A percentile compares a stretch with the other conserved stretches of the same genome.
Conservation (phyloP, 108 stramenopile species). For the Pelagomonas calceolata region DNA sequence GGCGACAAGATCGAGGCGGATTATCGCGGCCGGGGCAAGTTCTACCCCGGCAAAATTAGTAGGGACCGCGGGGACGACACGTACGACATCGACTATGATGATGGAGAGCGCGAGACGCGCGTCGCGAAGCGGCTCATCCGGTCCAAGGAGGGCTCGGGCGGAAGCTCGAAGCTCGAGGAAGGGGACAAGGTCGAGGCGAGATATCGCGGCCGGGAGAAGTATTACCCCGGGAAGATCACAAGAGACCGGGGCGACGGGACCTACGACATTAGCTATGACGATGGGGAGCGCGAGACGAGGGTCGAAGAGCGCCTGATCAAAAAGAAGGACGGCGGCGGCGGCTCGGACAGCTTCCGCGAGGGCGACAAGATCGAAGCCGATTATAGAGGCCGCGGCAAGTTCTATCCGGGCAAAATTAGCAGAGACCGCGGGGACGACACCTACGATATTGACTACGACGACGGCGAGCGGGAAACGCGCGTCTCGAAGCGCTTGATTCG, state of each 20-base stretch:
- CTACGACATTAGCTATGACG: constrained; percentile 30
- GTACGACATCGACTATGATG: constrained; percentile 7
- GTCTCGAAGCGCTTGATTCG: constrained; percentile 16
- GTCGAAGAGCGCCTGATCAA: constrained; percentile 3
- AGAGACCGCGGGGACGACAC: constrained; percentile 31
- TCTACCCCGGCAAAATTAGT: constrained; percentile 10
- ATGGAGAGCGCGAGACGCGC: not conserved
- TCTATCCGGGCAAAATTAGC: constrained; percentile 28
- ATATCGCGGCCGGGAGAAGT: constrained; percentile 28
- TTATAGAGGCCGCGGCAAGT: constrained; percentile 27
- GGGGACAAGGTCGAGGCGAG: constrained; percentile 42
- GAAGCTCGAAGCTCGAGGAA: not conserved
- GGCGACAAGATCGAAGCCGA: constrained; percentile 35
- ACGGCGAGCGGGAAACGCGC: constrained; percentile 38
- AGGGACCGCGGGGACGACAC: constrained; percentile 5
- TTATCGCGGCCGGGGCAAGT: constrained; percentile 16
- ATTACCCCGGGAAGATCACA: constrained; percentile 17
- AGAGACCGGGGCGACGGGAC: constrained; percentile 30
- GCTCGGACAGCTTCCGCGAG: not conserved
- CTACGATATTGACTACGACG: constrained; percentile 38
- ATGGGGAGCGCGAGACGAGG: constrained; percentile 18
- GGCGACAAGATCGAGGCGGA: constrained; percentile 3
- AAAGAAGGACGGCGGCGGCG: constrained; percentile 1
- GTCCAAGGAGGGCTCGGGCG: not conserved
- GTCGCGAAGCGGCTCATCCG: not conserved